Percentiles rank a stretch among this genome's conserved stretches.
phyloP scores from a whole-genome alignment of 805 yeast species.

The Metschnikowia corniflorae region DNA sequence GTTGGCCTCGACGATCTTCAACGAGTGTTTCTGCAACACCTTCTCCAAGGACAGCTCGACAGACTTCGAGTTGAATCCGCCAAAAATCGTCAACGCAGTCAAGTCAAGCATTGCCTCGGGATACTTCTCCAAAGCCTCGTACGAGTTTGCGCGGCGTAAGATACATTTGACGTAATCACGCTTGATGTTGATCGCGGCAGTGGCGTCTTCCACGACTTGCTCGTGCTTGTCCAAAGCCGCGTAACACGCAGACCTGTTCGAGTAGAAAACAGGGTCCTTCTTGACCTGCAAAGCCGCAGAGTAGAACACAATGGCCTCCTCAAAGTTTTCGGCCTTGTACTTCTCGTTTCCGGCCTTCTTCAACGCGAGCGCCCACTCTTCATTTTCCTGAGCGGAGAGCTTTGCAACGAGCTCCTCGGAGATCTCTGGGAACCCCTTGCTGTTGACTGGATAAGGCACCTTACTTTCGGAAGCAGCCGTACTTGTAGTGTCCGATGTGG shows the following conservation, averaged over 20 bases:
- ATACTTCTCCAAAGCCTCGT: constrained; percentile 74
- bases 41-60: constrained; percentile 83
- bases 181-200: constrained; percentile 77
- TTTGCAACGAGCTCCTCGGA: constrained; percentile 42
- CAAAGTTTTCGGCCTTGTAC: constrained; percentile 67
- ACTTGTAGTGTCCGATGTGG: constrained; percentile 1
- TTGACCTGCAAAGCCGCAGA: constrained; percentile 71
- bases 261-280: constrained; percentile 83
- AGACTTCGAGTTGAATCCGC: constrained; percentile 75
- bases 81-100: constrained; percentile 82
- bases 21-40: constrained; percentile 77
- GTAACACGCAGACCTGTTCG: constrained; percentile 95
- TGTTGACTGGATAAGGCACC: constrained; percentile 48
- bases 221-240: constrained; percentile 76
- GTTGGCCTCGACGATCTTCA: constrained; percentile 61
- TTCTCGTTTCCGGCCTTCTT: constrained; percentile 86
- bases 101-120: constrained; percentile 87
- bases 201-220: constrained; percentile 83
- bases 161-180: constrained; percentile 91
- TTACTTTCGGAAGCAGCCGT: constrained; percentile 16
- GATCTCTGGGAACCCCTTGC: constrained; percentile 57
- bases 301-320: constrained; percentile 77
- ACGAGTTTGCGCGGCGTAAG: constrained; percentile 89
- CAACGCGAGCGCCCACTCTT: constrained; percentile 65
- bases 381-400: constrained; percentile 52